phyloP scores from a whole-genome alignment of 2,329 filamentous ascomycete genomes.

The Plectosphaerella plurivora region DNA sequence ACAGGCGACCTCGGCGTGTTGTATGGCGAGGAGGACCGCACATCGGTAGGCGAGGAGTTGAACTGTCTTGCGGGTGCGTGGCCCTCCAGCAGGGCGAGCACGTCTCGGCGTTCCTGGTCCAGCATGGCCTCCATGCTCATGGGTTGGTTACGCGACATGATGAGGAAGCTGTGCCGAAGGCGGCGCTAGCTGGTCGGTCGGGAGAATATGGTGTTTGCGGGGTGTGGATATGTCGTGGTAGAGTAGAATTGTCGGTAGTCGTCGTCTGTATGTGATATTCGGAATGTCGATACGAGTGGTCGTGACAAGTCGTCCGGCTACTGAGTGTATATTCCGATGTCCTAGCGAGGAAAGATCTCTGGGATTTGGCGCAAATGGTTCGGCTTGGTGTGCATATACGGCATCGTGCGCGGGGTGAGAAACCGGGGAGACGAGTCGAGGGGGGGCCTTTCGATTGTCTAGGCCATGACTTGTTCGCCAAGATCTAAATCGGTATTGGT shows the following conservation, averaged over 20 bases:
- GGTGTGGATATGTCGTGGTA: background rate
- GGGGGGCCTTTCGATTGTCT: background rate
- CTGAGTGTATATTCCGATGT: background rate
- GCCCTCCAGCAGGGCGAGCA: conserved; percentile 64
- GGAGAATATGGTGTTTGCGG: background rate
- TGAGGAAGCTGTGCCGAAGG: conserved; percentile 6
- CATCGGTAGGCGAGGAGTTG: conserved; percentile 26
- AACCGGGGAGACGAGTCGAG: conserved; percentile 2
- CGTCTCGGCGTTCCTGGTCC: conserved; percentile 72
- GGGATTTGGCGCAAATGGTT: conserved; percentile 13
- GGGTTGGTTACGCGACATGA: conserved; percentile 30
- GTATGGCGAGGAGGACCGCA: conserved; percentile 49
- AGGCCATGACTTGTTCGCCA: conserved; percentile 13
- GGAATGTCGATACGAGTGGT: background rate
- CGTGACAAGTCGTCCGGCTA: background rate
- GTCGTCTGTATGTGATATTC: background rate
- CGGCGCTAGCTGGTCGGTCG: background rate
- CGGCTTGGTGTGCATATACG: conserved; percentile 15
- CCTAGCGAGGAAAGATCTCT: conserved; percentile 21
- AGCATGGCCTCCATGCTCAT: conserved; percentile 76
- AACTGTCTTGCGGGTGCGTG: conserved; percentile 23
- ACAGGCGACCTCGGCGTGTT: conserved; percentile 59
- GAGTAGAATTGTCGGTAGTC: background rate
- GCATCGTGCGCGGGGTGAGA: conserved; percentile 16
- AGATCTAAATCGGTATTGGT: background rate